Percentiles rank a stretch among this genome's conserved stretches.
phyloP scores from a whole-genome alignment of 1,139 yeast genomes.

The Blastobotrys serpentis region DNA sequence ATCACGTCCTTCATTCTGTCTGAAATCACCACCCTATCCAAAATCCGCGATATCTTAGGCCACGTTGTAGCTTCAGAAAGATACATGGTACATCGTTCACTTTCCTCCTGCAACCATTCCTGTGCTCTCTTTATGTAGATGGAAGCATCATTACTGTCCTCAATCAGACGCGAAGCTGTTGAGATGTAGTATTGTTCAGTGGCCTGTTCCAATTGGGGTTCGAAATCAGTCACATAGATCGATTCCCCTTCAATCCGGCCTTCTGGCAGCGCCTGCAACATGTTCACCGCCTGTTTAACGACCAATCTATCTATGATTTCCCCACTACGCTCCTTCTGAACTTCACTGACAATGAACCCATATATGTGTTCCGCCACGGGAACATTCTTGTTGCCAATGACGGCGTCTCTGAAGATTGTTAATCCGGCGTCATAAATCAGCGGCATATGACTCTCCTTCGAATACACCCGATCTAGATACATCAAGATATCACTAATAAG shows the following conservation, averaged over 20 bases:
- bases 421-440: conserved; percentile 76
- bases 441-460: conserved; percentile 66
- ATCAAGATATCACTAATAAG: conserved; percentile 82
- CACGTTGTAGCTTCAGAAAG: conserved; percentile 52
- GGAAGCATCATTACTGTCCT: conserved; percentile 47
- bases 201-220: conserved; percentile 56
- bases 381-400: conserved; percentile 45
- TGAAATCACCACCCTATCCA: conserved; percentile 65
- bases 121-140: conserved; percentile 55
- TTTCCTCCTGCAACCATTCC: conserved; percentile 58
- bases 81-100: conserved; percentile 53
- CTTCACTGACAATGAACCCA: conserved; percentile 53
- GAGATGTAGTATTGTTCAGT: conserved; percentile 57
- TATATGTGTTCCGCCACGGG: conserved; percentile 55
- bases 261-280: conserved; percentile 64
- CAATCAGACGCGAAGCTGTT: conserved; percentile 46
- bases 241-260: conserved; percentile 41
- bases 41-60: conserved; percentile 53
- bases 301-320: conserved; percentile 58
- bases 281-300: conserved; percentile 59
- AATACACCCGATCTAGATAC: conserved; percentile 83
- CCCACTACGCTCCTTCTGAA: conserved; percentile 61
- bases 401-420: conserved; percentile 51
- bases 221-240: conserved; percentile 65
- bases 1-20: conserved; percentile 55